Evolutionary conservation across 495 filamentous ascomycete genomes (phyloP), one percentile per base, ranked within the genome.

Genomic region (Staphylotrichum tortipilum): DNA sequence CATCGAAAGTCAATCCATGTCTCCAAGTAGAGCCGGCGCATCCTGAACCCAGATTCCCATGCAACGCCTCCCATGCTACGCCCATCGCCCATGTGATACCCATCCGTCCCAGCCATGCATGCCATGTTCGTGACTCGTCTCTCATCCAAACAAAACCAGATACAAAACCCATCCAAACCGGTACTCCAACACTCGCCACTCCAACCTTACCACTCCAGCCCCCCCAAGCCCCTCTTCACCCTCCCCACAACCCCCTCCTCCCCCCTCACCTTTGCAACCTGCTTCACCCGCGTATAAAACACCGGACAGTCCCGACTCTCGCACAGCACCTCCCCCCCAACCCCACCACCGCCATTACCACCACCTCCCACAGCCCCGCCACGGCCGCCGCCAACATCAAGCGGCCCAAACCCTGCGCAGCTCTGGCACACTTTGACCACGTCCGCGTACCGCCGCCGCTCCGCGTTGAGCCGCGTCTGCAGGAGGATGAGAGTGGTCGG

Each of bases 251-350:
- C 67, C 21, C 63, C 63, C 67, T 61, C 81, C 55, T 82, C 76
- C 52, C 73, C 79, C 47, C 69, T 73, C 54, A 86, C 72, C 63
- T 74, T 67, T 10, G 82, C 74, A 48, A 65, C 62, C 66, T 89
- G 83, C 67, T 84, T 85, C 10, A 85, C 79, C 44, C 94, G 69
- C 2, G 85, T 84, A 63, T 96, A 98, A 58, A 92, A 96, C 3
- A 95, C 86, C 0, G 89, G 86, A 62, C 92, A 98, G 66, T 95
- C 92, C 64, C 82, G 77, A 55, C 85, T 94, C 59, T 95, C 88
- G 63, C 92, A 98, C 30, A 64, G 77, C 30, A 95, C 82, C 26
- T 85, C 79, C 11, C 29, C 36, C 7, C 26, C 49, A 18, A 1
- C 26, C 24, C 50, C 1, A 37, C 38, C 6, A n/a, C n/a, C n/a